Evolutionary conservation across 2,329 filamentous ascomycete species (phyloP).

Genomic region (Bipolaris sorokiniana): DNA sequence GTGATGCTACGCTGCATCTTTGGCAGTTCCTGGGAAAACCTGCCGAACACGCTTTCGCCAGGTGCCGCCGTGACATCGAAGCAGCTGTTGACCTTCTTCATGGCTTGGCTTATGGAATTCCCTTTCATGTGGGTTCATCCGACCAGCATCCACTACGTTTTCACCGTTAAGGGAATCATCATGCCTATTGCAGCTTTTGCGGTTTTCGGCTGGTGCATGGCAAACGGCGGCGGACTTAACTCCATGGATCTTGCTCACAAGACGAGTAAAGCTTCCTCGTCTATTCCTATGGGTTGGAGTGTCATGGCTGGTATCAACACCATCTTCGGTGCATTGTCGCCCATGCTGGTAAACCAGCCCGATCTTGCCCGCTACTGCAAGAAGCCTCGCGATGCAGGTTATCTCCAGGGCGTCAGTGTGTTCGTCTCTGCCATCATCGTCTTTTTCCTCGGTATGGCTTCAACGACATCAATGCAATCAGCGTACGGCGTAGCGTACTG

Average conservation of each 20-base stretch:
- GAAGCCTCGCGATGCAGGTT: constrained; percentile 36
- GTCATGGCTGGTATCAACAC: constrained; percentile 53
- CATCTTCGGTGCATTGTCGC: constrained; percentile 51
- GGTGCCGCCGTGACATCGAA: constrained; percentile 42
- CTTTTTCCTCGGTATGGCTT: constrained; percentile 51
- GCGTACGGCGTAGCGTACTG: constrained; percentile 51
- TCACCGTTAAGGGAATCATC: constrained; percentile 37
- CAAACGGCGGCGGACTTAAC: constrained; percentile 38
- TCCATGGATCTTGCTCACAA: constrained; percentile 22
- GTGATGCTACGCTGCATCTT: constrained; percentile 51
- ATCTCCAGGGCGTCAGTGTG: constrained; percentile 45
- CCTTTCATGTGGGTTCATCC: constrained; percentile 46
- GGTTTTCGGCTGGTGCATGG: constrained; percentile 48
- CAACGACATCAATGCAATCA: constrained; percentile 46
- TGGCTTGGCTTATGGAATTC: constrained; percentile 40
- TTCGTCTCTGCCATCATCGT: constrained; percentile 50
- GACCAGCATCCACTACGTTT: constrained; percentile 36
- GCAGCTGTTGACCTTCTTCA: constrained; percentile 43
- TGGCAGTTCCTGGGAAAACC: constrained; percentile 47
- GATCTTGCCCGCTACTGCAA: constrained; percentile 52
- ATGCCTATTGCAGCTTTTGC: constrained; percentile 45
- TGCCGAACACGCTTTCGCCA: constrained; percentile 34
- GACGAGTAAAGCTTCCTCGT: constrained; percentile 6
- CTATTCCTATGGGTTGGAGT: constrained; percentile 42
- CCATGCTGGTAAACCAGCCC: constrained; percentile 52